phyloP scores from a whole-genome alignment of 495 filamentous ascomycete genomes.

The Patellaria atrata region DNA sequence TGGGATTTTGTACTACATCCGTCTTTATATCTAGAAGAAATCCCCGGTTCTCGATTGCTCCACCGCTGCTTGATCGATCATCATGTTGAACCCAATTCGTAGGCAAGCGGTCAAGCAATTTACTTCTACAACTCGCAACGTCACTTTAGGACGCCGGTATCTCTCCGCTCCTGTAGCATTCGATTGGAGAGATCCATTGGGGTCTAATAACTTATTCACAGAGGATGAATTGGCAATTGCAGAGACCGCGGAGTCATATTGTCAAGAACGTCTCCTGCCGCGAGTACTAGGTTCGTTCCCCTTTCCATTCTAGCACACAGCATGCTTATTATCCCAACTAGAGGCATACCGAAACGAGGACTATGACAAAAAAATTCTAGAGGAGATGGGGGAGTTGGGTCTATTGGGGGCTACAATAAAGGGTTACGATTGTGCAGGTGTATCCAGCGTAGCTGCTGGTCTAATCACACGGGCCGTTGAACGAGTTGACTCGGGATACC shows the following conservation, averaged over 20 bases:
- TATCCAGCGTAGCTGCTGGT: conserved; percentile 77
- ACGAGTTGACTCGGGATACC: conserved; percentile 88
- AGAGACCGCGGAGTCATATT: conserved; percentile 81
- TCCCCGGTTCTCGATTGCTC: no score
- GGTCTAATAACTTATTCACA: conserved; percentile 55
- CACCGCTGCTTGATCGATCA: no score
- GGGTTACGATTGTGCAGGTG: conserved; percentile 90
- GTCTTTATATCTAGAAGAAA: no score
- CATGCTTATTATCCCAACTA: conserved; percentile 24
- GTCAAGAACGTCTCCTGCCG: conserved; percentile 75
- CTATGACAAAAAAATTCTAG: conserved; percentile 76
- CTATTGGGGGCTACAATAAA: conserved; percentile 82
- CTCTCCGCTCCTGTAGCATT: conserved; percentile 46
- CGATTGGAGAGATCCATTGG: conserved; percentile 86
- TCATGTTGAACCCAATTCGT: conserved; percentile 30
- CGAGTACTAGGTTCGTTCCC: conserved; percentile 59
- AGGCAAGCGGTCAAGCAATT: conserved; percentile 26
- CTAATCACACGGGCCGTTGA: conserved; percentile 94
- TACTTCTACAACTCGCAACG: conserved; percentile 14
- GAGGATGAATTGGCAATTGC: conserved; percentile 82
- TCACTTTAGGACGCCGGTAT: conserved; percentile 30
- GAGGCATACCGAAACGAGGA: conserved; percentile 92
- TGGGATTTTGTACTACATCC: no score
- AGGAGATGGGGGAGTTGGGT: conserved; percentile 93
- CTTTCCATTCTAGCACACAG: no score